Evolutionary conservation across 2,329 filamentous ascomycete species (phyloP), one percentile per base, ranked within the genome.

Genomic region (Colletotrichum karsti): DNA sequence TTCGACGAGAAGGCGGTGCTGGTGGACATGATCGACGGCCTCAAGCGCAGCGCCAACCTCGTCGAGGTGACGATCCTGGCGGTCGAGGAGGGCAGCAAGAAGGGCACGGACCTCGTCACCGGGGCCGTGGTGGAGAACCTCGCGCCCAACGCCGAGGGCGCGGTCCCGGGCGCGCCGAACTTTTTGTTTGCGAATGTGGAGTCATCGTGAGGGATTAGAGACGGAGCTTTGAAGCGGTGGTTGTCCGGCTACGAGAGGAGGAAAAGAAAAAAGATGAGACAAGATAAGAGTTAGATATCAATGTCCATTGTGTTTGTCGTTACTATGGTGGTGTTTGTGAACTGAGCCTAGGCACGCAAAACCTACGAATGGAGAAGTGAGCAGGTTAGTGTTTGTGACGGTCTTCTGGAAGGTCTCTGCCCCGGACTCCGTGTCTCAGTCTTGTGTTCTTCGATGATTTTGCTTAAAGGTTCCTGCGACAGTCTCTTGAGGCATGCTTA

Each of bases 121-220:
- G 83, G 80, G 44, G 78, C 81, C 73, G 88, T 88, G 61, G 88
- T 90, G 74, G 87, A 88, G 72, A 83, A 87, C 70, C 75, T 93
- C 63, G 83, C 90, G 3, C 84, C 83, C 2, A 78, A 83, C 59
- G 93, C 93, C 12, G 92, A 93, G 75, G 85, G 85, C 72, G 94
- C 95, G 6, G 90, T 96, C 65, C 95, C 95, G 13, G 95, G 95
- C 2, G 85, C 87, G 72, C 95, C 95, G 57, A 92, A 89, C 44
- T 97, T 97, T 81, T 84, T 89, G 74, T 97, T 98, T 82, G 91
- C 93, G 82, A 97, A 97, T 78, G 86, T 96, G 58, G 84, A 86
- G 74, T 81, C 72, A 41, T 81, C 72, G 69, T 59, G 41, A 60
- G 24, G 8, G 28, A 1, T 15, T 35, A 8, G 10, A 35, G 33